These are phyloP conservation scores for Quercus lobata DNA, from an alignment of 331 rosid genomes.

Conservation along the genomic window DNA sequence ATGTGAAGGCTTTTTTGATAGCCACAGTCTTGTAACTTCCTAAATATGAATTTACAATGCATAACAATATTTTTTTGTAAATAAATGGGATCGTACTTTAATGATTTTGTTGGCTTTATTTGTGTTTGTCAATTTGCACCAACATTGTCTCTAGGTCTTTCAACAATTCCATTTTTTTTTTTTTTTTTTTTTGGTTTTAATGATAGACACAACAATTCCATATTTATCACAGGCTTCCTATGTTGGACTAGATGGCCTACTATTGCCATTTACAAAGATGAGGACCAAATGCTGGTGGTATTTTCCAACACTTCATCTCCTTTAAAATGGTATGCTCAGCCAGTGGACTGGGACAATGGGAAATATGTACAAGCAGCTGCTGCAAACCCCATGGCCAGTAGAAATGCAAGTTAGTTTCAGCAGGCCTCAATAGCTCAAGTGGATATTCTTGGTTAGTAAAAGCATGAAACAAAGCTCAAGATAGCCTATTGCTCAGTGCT, in stretches of 20 bases:
- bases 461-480: background rate
- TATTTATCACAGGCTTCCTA: constrained; percentile 12
- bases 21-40: too few relatives aligned
- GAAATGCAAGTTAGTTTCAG: constrained; percentile 9
- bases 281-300: background rate
- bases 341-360: constrained; percentile 1
- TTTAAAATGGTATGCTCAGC: background rate
- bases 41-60: too few relatives aligned
- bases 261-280: background rate
- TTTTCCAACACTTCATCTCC: constrained; percentile 5
- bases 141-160: background rate
- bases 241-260: background rate
- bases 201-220: background rate
- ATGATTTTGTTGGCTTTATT: too few relatives aligned
- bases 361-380: constrained; percentile 3
- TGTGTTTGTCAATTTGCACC: constrained; percentile 9
- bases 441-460: constrained; percentile 8
- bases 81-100: too few relatives aligned
- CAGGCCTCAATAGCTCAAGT: background rate
- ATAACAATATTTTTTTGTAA: too few relatives aligned
- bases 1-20: too few relatives aligned
- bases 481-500: background rate
- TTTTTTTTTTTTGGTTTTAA: too few relatives aligned
- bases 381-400: background rate
- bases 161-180: background rate